A percentile compares a stretch with the other conserved stretches of the same genome.
Evolutionary conservation across 371 early-diverging fungal genomes (phyloP).

Genomic region (Apophysomyces trapeziformis): DNA sequence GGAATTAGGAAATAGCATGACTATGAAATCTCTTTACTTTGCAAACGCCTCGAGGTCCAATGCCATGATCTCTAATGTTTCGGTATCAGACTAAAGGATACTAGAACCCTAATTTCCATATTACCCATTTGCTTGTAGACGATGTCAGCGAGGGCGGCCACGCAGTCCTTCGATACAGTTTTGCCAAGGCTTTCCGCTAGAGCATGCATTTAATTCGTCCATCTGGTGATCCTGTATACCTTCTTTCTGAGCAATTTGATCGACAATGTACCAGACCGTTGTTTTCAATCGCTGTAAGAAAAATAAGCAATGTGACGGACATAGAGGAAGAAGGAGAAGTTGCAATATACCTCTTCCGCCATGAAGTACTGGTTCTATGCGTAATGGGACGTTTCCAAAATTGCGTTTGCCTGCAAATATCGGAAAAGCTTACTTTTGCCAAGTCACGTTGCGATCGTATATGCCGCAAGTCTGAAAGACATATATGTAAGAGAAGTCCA

Average conservation of each 20-base stretch:
- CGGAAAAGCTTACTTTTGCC: too few species aligned
- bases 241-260: slow-evolving; percentile 25
- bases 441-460: too few species aligned
- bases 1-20: not conserved
- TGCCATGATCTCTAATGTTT: slow-evolving; percentile 20
- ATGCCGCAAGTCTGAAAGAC: too few species aligned
- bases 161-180: slow-evolving; percentile 17
- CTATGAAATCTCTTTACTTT: slow-evolving; percentile 9
- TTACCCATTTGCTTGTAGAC: slow-evolving; percentile 30
- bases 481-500: too few species aligned
- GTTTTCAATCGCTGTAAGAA: slow-evolving; percentile 4
- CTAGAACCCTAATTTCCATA: not conserved
- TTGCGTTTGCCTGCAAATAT: too few species aligned
- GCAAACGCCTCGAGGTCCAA: slow-evolving; percentile 28
- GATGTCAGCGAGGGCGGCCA: slow-evolving; percentile 26
- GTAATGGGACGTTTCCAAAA: too few species aligned
- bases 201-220: not conserved
- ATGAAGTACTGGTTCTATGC: too few species aligned
- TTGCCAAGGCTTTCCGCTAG: slow-evolving; percentile 16
- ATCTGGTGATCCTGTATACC: slow-evolving; percentile 13
- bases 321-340: not conserved
- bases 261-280: slow-evolving; percentile 28
- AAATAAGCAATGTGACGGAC: not conserved
- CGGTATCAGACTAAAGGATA: not conserved
- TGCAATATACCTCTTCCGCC: not conserved